Percentiles rank a stretch among this genome's conserved stretches.
phyloP scores from a whole-genome alignment of 179 eudicot species.

The Spinacia oleracea region DNA sequence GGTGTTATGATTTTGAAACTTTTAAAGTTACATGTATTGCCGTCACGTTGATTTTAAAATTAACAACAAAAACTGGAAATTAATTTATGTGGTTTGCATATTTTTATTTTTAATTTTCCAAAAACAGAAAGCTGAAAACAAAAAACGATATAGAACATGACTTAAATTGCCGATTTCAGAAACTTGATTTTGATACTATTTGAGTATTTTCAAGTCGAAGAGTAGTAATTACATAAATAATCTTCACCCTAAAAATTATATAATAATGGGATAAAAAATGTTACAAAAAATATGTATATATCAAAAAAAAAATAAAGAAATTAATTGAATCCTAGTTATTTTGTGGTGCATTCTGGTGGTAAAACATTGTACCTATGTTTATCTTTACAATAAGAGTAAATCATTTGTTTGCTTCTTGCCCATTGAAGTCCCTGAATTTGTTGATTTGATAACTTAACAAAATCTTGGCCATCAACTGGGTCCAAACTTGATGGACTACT shows the following conservation, averaged over 20 bases:
- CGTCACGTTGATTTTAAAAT: too few relatives aligned
- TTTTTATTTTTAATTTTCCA: too few relatives aligned
- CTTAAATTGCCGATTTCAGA: too few relatives aligned
- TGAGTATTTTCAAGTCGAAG: neutral
- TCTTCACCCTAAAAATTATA: neutral
- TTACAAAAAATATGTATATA: neutral
- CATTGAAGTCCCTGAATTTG: slow-evolving; percentile 73
- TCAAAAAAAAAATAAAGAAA: neutral
- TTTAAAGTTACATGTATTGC: too few relatives aligned
- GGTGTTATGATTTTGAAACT: neutral
- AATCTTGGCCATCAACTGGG: slow-evolving; percentile 76
- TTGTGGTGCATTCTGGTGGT: slow-evolving; percentile 67
- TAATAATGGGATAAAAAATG: neutral
- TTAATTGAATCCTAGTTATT: slow-evolving; percentile 17
- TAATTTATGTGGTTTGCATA: too few relatives aligned
- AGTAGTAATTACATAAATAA: slow-evolving; percentile 15
- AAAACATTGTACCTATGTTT: slow-evolving; percentile 62
- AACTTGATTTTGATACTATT: too few relatives aligned
- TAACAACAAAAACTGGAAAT: too few relatives aligned
- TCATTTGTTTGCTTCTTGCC: slow-evolving; percentile 69
- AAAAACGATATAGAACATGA: too few relatives aligned
- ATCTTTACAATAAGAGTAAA: slow-evolving; percentile 89
- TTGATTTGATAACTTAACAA: slow-evolving; percentile 62
- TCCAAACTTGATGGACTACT: slow-evolving; percentile 58
- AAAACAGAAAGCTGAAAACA: too few relatives aligned